Conservation (phyloP, 306 rosid genomes). For the Acacia confusa region DNA sequence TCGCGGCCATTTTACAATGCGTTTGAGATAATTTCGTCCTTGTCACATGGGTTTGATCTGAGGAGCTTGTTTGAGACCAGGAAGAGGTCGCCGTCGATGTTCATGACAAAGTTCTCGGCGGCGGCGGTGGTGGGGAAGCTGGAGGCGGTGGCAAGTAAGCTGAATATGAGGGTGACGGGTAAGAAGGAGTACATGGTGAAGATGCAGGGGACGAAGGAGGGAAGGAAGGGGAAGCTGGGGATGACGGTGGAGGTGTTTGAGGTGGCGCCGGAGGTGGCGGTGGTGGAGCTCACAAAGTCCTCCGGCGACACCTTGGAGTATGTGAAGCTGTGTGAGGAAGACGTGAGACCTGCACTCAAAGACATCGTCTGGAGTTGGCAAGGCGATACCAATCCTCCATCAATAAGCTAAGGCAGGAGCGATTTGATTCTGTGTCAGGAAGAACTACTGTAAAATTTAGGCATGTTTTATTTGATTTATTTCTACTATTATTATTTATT, state of each 20-base stretch:
- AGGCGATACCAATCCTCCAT: constrained; percentile 42
- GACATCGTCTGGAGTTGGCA: constrained; percentile 95
- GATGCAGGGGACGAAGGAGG: constrained; percentile 56
- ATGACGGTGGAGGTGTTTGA: constrained; percentile 70
- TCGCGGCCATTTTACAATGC: constrained; percentile 75
- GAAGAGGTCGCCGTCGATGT: constrained; percentile 61
- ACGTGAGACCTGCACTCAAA: constrained; percentile 68
- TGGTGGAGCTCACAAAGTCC: constrained; percentile 61
- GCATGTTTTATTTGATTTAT: background rate
- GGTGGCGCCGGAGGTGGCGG: constrained; percentile 75
- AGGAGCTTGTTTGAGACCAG: constrained; percentile 72
- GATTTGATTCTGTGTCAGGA: background rate
- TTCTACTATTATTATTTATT: background rate
- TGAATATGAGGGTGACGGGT: constrained; percentile 46
- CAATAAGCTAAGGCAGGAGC: background rate
- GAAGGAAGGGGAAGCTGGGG: constrained; percentile 73
- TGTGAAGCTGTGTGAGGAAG: constrained; percentile 61
- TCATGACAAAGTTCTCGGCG: constrained; percentile 64
- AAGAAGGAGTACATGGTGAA: constrained; percentile 58
- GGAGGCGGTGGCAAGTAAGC: constrained; percentile 44
- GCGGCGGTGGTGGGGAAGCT: constrained; percentile 53
- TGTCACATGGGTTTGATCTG: constrained; percentile 72
- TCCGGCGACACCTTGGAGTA: constrained; percentile 77
- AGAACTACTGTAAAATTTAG: background rate
- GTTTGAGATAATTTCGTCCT: constrained; percentile 70